Percentiles rank a stretch among this genome's conserved stretches.
Conservation (phyloP, 2,329 filamentous ascomycete species). For the Mollisiaceae sp. region DNA sequence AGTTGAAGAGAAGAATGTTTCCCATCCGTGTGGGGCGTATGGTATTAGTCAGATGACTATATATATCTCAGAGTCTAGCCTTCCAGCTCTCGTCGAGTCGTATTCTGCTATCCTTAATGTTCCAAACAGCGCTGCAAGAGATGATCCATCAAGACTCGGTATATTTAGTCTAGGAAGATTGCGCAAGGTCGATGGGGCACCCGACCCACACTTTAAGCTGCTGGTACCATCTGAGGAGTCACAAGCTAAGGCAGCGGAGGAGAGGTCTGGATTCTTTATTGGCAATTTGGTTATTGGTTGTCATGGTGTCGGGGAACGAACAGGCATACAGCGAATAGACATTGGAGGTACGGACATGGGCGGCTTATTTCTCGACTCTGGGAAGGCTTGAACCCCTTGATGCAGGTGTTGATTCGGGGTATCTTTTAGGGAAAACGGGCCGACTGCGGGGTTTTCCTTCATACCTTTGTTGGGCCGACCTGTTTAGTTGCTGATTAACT, state of each 20-base stretch:
- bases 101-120: conserved; percentile 41
- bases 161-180: conserved; percentile 20
- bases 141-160: background rate
- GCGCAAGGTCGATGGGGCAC: conserved; percentile 1
- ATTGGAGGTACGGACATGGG: background rate
- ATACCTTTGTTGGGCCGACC: too few relatives aligned
- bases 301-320: background rate
- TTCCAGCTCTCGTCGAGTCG: conserved; percentile 33
- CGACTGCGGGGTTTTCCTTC: too few relatives aligned
- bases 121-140: background rate
- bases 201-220: conserved; percentile 15
- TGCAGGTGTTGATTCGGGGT: too few relatives aligned
- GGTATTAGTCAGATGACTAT: conserved; percentile 56
- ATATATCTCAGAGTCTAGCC: conserved; percentile 38
- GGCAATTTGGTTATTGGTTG: conserved; percentile 23
- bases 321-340: conserved; percentile 10
- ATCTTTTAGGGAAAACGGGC: too few relatives aligned
- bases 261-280: conserved; percentile 26
- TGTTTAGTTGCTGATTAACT: too few relatives aligned
- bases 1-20: conserved; percentile 44
- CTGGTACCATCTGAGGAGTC: conserved; percentile 13
- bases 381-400: background rate
- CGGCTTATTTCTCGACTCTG: conserved; percentile 13
- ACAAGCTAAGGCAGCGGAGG: conserved; percentile 19
- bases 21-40: conserved; percentile 56